Evolutionary conservation across 106 monocot species (phyloP), one percentile per base, ranked within the genome.

Genomic region (Dendrobium huoshanense): DNA sequence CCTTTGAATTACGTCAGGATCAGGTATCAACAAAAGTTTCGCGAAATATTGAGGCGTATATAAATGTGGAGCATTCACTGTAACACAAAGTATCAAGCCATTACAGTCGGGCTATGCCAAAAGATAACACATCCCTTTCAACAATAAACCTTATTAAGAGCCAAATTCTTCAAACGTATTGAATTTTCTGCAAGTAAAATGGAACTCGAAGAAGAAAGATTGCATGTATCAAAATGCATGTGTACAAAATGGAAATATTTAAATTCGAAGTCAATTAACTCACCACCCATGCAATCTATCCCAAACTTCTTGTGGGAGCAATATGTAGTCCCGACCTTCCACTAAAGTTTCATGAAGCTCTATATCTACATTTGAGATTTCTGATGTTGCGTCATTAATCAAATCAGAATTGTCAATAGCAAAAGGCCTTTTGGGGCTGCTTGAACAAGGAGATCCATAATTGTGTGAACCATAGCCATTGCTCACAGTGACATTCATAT

Each of bases 291-390:
- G 84, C 33, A 98, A 83, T 78, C 88, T 92, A 70, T 91, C 89
- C 98, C 98, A 98, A 75, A 98, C 94, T 86, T 88, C 91, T 86
- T 95, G 91, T 77, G 98, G 98, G 42, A 98, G 92, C 85, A 98
- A 85, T 79, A 98, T 98, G 81, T 94, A 98, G 78, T 98, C 94
- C 44, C 92, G 91, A 15, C 98, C 98, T 88, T 98, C 98, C 75
- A 92, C 85, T 75, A 98, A 85, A 27, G 91, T 95, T 75, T 98
- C 94, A 83, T 95, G 94, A 67, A 98, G 87, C 79, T 98, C 98
- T 55, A 95, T 89, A 83, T 91, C 94, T 67, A 89, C 82, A 92
- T 90, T 90, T 59, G 94, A 90, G 7, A 94, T 81, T 82, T 96
- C 94, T 48, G 88, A 86, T 80, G 87, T 85, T n/a, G 79, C 86